Conservation (phyloP, 164 flowering plant species). For the Vitis cinerea region DNA sequence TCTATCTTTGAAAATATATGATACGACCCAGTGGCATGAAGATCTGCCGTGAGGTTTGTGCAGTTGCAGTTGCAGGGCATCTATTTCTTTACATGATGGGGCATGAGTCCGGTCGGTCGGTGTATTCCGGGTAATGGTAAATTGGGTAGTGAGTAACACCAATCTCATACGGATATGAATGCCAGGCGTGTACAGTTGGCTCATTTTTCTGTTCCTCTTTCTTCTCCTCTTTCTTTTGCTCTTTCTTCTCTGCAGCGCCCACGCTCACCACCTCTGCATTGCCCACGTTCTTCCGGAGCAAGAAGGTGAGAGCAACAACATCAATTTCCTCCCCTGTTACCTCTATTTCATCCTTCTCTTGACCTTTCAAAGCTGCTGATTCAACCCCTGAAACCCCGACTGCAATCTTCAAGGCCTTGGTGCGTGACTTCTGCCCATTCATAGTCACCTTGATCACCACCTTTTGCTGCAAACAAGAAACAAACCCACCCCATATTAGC, state of each 20-base stretch:
- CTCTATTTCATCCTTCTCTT: conserved; percentile 26
- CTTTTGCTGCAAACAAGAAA: conserved; percentile 30
- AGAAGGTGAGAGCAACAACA: conserved; percentile 19
- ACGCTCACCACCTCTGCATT: conserved; percentile 24
- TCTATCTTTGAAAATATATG: too few species aligned
- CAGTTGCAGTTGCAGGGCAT: too few species aligned
- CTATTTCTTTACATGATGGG: too few species aligned
- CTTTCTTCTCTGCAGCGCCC: conserved; percentile 1
- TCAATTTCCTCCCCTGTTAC: conserved; percentile 38
- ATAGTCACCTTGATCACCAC: conserved; percentile 28
- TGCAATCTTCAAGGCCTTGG: conserved; percentile 30
- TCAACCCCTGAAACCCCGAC: conserved; percentile 33
- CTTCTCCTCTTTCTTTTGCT: background rate
- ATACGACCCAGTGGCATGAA: too few species aligned
- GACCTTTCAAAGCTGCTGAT: conserved; percentile 23
- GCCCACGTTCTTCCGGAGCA: conserved; percentile 26
- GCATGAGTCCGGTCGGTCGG: too few species aligned
- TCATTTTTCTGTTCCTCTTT: background rate
- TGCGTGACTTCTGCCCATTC: conserved; percentile 18
- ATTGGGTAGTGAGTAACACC: too few species aligned
- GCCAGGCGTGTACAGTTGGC: too few species aligned
- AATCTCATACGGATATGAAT: too few species aligned
- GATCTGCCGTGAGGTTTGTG: too few species aligned
- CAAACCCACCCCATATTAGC: too few species aligned
- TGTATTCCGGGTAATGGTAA: too few species aligned